Base-by-base conservation (phyloP, 2,329 filamentous ascomycete genomes). In the Sporothrix mexicana region DNA sequence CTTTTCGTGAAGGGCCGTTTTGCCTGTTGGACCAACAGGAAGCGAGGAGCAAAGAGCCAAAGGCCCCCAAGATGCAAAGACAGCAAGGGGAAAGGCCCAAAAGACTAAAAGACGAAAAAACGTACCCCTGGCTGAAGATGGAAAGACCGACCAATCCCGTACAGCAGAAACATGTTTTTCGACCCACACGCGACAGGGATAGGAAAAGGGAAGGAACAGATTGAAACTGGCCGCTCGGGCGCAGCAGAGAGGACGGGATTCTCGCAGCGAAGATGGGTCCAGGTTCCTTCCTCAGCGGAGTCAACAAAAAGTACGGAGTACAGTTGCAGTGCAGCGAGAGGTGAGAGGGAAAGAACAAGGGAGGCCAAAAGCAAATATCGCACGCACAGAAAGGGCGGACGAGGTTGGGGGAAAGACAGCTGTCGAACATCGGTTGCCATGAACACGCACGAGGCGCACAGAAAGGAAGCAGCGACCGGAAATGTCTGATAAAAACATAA, bases 191-290 rank as follows among this genome's bases (percentile, higher is more conserved):
- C 49, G 36, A 23, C 20, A 25, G 47, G 43, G 55, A 30, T 43
- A 45, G 12, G 30, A 36, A 62, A 57, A 30, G 49, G 49, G 36
- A 67, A 47, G 70, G 45, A 66, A 47, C 70, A 53, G 64, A 55
- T 69, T 72, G 66, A 70, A 64, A 70, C 66, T 57, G 57, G 20
- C 53, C 57, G 71, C 66, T 55, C 57, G 47, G 67, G 47, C 66
- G 57, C 47, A 69, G 66, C 45, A 62, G 49, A 49, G 45, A 49
- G 36, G 30, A 49, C 53, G 71, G 55, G 71, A 72, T 69, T 59
- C 43, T 70, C 41, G 15, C 53, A 70, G 55, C 20, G 23, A 25
- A 23, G 30, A 51, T 43, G 47, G 59, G 23, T n/a, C 20, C 66
- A 55, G 23, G 66, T 55, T 67, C 64, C 64, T 51, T 67, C 23